Evolutionary conservation across 179 eudicot species (phyloP), one percentile per base, ranked within the genome.

Genomic region (Beta corolliflora): DNA sequence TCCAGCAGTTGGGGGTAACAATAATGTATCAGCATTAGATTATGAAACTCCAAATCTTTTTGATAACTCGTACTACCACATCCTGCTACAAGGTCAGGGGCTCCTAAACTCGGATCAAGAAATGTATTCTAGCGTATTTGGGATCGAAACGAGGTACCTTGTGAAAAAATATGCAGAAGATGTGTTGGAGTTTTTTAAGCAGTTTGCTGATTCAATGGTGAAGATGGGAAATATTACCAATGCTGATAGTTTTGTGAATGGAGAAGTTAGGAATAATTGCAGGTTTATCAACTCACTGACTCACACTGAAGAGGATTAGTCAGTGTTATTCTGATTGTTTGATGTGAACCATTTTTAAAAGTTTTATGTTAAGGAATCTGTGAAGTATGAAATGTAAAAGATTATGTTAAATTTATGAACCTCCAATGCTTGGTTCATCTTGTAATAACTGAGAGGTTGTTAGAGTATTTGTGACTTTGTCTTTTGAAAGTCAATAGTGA

Each of bases 141-240:
- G 90, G 46, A 68, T 92, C 46, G 77, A 93, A 81, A 92, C 98
- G 0, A 88, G 87, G 81, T 69, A 84, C 61, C 90, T 96, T n/a
- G 98, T 96, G n/a, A 67, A 73, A 31, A 82, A 83, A 75, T 96
- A 92, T 70, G 99, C 98, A 0, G 89, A 86, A 76, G 83, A 92
- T 73, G 76, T 88, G 1, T 16, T 91, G 0, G 93, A 90, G 10
- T 96, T 96, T 81, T 96, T 91, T 77, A 87, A 89, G 86, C 99
- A 95, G 76, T 95, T 95, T 75, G 89, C 99, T 0, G 90, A 92
- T 75, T 96, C 99, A 0, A 96, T 96, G 98, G 98, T 95, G 76
- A 92, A 91, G 73, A 23, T 95, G 90, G 99, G 99, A 64, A 94
- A 94, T 23, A 94, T 96, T 46, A 91, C 89, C 16, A 90, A 91